Conservation (phyloP, 106 monocot genomes). For the Iris macrosiphon region DNA sequence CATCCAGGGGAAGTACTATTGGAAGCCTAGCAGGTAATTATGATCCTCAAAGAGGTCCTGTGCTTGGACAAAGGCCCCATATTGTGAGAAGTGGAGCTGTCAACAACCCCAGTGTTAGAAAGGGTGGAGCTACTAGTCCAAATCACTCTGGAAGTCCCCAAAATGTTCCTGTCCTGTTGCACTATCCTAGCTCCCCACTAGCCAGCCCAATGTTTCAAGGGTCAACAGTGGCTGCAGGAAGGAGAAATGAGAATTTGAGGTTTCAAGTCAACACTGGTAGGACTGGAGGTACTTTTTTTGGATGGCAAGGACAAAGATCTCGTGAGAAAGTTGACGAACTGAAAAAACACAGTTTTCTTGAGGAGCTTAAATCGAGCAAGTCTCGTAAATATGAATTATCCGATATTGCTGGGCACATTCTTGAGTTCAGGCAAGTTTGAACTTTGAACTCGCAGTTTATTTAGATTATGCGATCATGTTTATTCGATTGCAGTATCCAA, state of each 20-base stretch:
- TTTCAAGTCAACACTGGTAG: constrained; percentile 24
- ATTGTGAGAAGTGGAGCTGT: constrained; percentile 14
- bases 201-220: constrained; percentile 35
- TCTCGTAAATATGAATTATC: constrained; percentile 59
- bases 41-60: constrained; percentile 31
- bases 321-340: constrained; percentile 43
- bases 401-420: constrained; percentile 69
- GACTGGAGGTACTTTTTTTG: constrained; percentile 26
- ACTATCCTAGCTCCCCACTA: constrained; percentile 42
- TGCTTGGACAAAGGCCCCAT: constrained; percentile 22
- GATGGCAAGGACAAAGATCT: constrained; percentile 50
- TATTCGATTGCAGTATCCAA: no score
- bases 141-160: constrained; percentile 41
- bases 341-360: constrained; percentile 62
- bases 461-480: no score
- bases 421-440: constrained; percentile 74
- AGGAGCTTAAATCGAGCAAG: constrained; percentile 65
- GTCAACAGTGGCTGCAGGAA: constrained; percentile 26
- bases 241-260: constrained; percentile 43
- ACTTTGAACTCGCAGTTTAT: no score
- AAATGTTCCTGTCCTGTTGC: constrained; percentile 34
- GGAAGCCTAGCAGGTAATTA: constrained; percentile 26
- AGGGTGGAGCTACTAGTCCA: constrained; percentile 22
- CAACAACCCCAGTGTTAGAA: constrained; percentile 17
- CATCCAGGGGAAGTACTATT: constrained; percentile 18